Evolutionary conservation across 768 basidiomycete genomes (phyloP).

Genomic region (Lactifluus pinguis): DNA sequence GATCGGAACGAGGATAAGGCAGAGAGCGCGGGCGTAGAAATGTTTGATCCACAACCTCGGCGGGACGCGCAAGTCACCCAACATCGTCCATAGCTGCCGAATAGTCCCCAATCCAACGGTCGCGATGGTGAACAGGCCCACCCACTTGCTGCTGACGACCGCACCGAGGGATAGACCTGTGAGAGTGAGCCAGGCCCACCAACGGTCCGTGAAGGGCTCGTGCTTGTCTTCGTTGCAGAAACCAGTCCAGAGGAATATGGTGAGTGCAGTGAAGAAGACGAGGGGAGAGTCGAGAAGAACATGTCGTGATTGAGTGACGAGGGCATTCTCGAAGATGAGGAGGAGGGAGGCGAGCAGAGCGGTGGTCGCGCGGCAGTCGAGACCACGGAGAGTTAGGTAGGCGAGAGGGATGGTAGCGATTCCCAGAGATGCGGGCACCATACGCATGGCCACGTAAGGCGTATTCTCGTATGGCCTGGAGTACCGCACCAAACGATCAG

Average conservation of each 20-base stretch:
- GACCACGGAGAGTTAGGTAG: conserved; percentile 87
- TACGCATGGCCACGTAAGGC: conserved; percentile 95
- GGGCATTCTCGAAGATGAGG: conserved; percentile 93
- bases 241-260: conserved; percentile 76
- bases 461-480: conserved; percentile 72
- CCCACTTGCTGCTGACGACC: conserved; percentile 94
- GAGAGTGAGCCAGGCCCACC: conserved; percentile 91
- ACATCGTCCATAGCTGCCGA: conserved; percentile 77
- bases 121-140: conserved; percentile 95
- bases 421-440: conserved; percentile 87
- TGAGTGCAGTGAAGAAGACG: conserved; percentile 93
- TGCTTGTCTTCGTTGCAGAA: conserved; percentile 89
- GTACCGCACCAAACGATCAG: neutral
- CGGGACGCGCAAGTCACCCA: conserved; percentile 78
- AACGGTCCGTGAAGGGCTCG: conserved; percentile 69
- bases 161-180: conserved; percentile 89
- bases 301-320: conserved; percentile 91
- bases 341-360: conserved; percentile 86
- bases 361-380: conserved; percentile 87
- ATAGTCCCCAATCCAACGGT: conserved; percentile 83
- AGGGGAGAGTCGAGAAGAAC: conserved; percentile 98
- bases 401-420: conserved; percentile 82
- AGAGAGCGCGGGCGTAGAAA: conserved; percentile 82
- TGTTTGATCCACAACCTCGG: conserved; percentile 72
- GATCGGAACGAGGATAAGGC: conserved; percentile 78